phyloP scores from a whole-genome alignment of 805 yeast species.

The Debaryomyces tyrocola region DNA sequence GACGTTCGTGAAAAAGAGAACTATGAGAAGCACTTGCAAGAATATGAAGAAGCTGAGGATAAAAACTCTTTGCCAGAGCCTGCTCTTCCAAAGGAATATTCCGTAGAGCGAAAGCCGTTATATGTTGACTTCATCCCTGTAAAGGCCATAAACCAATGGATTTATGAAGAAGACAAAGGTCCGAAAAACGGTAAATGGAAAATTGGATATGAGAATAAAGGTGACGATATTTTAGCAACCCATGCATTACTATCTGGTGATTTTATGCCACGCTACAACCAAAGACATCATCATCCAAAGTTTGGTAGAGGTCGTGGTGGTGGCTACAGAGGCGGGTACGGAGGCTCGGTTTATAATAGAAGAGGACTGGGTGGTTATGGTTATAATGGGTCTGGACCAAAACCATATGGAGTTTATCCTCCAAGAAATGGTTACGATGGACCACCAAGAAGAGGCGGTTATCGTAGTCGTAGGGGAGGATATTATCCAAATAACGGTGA shows the following conservation, averaged over 20 bases:
- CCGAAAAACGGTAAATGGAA: constrained; percentile 48
- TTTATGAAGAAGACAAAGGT: constrained; percentile 45
- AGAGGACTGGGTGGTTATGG: constrained; percentile 3
- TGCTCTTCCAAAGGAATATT: constrained; percentile 15
- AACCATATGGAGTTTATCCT: constrained; percentile 2
- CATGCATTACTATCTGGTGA: constrained; percentile 18
- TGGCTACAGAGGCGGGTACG: neutral
- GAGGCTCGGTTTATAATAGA: constrained; percentile 2
- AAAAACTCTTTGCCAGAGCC: constrained; percentile 13
- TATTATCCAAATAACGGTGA: constrained; percentile 6
- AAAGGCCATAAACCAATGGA: constrained; percentile 45
- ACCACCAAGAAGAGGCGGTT: constrained; percentile 6
- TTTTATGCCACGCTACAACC: constrained; percentile 14
- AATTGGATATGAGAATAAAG: constrained; percentile 33
- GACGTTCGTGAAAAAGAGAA: constrained; percentile 20
- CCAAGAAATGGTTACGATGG: constrained; percentile 4
- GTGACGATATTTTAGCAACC: constrained; percentile 24
- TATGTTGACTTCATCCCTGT: constrained; percentile 47
- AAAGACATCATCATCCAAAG: constrained; percentile 1
- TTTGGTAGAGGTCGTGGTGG: constrained; percentile 7
- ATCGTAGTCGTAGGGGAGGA: constrained; percentile 6
- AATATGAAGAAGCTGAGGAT: constrained; percentile 12
- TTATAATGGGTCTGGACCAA: neutral
- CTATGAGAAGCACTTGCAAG: constrained; percentile 14
- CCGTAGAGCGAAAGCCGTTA: constrained; percentile 22